These are phyloP conservation scores for Geranium brycei DNA, from an alignment of 345 rosid genomes.

Conservation along the genomic window DNA sequence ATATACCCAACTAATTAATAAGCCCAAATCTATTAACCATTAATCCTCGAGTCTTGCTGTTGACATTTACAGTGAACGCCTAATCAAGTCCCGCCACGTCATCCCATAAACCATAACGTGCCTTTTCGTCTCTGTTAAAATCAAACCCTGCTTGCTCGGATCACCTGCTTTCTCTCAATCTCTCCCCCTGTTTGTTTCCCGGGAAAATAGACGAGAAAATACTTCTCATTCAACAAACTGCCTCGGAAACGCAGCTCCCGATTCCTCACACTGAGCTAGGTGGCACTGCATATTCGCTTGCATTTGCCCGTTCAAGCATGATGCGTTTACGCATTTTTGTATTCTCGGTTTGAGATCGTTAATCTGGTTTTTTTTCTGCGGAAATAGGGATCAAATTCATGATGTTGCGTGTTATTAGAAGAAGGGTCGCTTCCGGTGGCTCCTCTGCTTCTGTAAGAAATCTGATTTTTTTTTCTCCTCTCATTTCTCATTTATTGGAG, in stretches of 20 bases:
- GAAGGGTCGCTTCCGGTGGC: conserved; percentile 12
- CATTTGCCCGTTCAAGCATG: background rate
- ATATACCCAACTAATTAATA: no score
- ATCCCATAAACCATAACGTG: background rate
- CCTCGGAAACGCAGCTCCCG: no score
- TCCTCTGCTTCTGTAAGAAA: conserved; percentile 8
- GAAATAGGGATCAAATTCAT: conserved; percentile 2
- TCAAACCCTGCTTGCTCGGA: background rate
- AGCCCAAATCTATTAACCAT: no score
- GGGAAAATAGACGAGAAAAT: background rate
- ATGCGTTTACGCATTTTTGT: background rate
- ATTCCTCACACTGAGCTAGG: no score
- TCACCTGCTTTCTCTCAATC: background rate
- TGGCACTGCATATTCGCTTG: background rate
- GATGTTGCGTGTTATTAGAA: conserved; percentile 14
- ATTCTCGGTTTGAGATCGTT: background rate
- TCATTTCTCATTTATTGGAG: background rate
- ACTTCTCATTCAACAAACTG: background rate
- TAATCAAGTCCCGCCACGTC: no score
- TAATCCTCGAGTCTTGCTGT: no score
- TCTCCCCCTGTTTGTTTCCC: background rate
- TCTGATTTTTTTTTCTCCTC: no score
- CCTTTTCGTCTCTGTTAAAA: background rate
- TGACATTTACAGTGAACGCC: no score
- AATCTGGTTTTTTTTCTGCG: background rate